phyloP scores from a whole-genome alignment of 192 early-diverging fungal species.

The Linnemannia exigua region DNA sequence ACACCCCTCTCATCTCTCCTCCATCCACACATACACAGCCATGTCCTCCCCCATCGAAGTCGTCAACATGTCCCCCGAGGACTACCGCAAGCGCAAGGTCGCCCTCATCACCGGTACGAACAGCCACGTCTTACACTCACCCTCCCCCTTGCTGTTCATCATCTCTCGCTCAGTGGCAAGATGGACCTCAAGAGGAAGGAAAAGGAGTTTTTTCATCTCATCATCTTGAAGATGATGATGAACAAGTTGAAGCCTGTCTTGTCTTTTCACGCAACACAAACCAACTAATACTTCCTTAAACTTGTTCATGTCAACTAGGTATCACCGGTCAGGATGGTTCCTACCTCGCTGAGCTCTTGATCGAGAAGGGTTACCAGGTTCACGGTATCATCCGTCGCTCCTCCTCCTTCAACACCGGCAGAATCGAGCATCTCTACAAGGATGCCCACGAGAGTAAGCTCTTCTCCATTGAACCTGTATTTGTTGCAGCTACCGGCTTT shows the following conservation, averaged over 20 bases:
- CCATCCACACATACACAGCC: neutral
- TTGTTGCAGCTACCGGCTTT: too few relatives aligned
- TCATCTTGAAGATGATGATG: neutral
- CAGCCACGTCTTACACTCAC: neutral
- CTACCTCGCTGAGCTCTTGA: constrained; percentile 80
- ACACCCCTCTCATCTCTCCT: neutral
- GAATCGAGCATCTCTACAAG: constrained; percentile 84
- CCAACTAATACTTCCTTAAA: neutral
- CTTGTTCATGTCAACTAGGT: constrained; percentile 57
- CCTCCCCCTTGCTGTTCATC: neutral
- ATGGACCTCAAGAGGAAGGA: neutral
- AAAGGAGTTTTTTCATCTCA: neutral
- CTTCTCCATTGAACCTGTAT: neutral
- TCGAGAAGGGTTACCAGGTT: constrained; percentile 82
- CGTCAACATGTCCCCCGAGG: constrained; percentile 63
- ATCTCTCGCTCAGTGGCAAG: neutral
- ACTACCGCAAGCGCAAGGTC: constrained; percentile 71
- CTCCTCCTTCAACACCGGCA: constrained; percentile 88
- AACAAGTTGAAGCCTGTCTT: neutral
- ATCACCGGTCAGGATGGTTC: constrained; percentile 89
- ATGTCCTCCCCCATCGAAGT: constrained; percentile 54
- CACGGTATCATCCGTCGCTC: constrained; percentile 87
- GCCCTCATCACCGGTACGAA: constrained; percentile 72
- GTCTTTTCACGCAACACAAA: neutral
- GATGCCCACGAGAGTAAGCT: constrained; percentile 76